Conservation (phyloP, 345 rosid genomes). For the Zanthoxylum bungeanum region DNA sequence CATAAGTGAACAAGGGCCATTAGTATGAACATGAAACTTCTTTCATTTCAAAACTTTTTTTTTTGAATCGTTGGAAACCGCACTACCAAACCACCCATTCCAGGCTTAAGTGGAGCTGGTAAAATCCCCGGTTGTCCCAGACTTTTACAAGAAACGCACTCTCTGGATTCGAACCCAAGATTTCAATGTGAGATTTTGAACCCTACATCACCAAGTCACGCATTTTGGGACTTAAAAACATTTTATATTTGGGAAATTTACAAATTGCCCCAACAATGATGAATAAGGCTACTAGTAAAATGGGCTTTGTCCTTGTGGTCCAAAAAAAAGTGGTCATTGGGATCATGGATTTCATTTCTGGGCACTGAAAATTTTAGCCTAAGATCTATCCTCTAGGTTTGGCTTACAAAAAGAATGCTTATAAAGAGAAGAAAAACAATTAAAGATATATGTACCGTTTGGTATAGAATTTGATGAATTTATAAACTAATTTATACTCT, state of each 20-base stretch:
- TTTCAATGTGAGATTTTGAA: background rate
- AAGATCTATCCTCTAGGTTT: background rate
- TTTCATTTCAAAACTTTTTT: background rate
- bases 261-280: background rate
- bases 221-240: no score
- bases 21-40: background rate
- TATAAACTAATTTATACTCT: no score
- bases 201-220: no score
- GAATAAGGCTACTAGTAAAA: background rate
- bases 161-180: no score
- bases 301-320: constrained; percentile 3
- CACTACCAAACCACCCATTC: no score
- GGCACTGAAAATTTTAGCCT: background rate
- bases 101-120: no score
- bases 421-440: background rate
- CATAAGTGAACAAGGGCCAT: background rate
- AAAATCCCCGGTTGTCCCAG: no score
- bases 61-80: no score
- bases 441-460: background rate
- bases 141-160: no score
- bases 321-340: background rate
- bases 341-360: background rate
- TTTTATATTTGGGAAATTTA: no score
- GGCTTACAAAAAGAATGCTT: background rate
- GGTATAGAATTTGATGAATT: no score